Percentiles rank a stretch among this genome's conserved stretches.
Evolutionary conservation across 208 protist species (phyloP).

Genomic region (Acanthamoeba sp.): DNA sequence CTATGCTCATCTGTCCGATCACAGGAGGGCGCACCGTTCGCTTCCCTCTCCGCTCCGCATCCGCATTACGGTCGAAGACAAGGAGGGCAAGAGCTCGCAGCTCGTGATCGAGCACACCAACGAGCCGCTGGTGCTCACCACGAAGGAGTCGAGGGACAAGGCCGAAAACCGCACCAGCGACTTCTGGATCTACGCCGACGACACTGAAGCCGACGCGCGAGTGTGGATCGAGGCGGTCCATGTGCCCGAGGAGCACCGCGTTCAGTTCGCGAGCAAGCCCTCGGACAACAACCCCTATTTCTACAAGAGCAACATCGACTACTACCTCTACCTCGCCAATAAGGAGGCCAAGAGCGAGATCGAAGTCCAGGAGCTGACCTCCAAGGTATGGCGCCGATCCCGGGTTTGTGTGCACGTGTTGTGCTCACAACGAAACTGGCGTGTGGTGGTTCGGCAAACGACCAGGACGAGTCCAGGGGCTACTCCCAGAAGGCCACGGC

Average conservation of each 20-base stretch:
- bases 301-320: slow-evolving; percentile 9
- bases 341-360: slow-evolving; percentile 31
- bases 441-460: too few species aligned
- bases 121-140: slow-evolving; percentile 4
- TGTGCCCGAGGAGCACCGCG: background rate
- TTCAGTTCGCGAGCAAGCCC: slow-evolving; percentile 25
- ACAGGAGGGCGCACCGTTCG: slow-evolving; percentile 1
- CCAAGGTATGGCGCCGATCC: background rate
- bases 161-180: background rate
- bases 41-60: slow-evolving; percentile 20
- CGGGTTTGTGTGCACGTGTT: too few species aligned
- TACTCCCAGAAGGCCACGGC: background rate
- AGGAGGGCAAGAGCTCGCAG: slow-evolving; percentile 1
- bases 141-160: slow-evolving; percentile 36
- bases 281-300: background rate
- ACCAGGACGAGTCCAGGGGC: background rate
- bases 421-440: too few species aligned
- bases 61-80: slow-evolving; percentile 5
- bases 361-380: background rate
- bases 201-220: background rate
- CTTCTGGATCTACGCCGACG: slow-evolving; percentile 22
- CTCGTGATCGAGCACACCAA: slow-evolving; percentile 9
- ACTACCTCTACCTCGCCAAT: slow-evolving; percentile 5
- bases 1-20: background rate
- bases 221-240: slow-evolving; percentile 3